Conservation (phyloP, 345 rosid genomes). For the Salix koriyanagi region DNA sequence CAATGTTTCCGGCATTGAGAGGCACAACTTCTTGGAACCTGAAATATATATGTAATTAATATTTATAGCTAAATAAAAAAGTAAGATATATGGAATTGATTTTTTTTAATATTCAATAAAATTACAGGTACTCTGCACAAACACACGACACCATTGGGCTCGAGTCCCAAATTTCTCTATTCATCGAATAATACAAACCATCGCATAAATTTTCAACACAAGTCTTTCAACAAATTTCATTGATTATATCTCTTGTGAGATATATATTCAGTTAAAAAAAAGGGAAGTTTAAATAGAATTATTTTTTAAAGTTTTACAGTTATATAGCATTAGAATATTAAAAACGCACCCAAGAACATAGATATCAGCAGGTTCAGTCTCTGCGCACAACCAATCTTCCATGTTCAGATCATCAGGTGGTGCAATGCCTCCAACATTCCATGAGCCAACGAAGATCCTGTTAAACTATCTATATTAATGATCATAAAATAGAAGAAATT, state of each 20-base stretch:
- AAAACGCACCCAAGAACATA: slow-evolving; percentile 37
- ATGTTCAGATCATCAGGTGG: slow-evolving; percentile 27
- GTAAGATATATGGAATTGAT: no score
- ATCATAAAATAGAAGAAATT: not conserved
- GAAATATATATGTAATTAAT: not conserved
- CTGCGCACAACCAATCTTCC: slow-evolving; percentile 24
- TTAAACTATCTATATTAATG: not conserved
- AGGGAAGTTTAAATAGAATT: not conserved
- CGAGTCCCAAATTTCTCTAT: not conserved
- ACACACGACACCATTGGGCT: not conserved
- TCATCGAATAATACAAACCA: no score
- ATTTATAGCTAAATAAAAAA: no score
- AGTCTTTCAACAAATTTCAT: not conserved
- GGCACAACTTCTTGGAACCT: slow-evolving; percentile 52
- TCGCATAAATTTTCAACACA: no score
- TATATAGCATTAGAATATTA: not conserved
- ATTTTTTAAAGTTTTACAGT: not conserved
- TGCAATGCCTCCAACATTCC: slow-evolving; percentile 39
- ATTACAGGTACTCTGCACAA: not conserved
- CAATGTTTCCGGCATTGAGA: slow-evolving; percentile 31
- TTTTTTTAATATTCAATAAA: not conserved
- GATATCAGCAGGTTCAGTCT: slow-evolving; percentile 19
- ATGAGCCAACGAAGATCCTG: slow-evolving; percentile 39
- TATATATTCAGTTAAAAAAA: not conserved
- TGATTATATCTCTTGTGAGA: not conserved